Base-by-base conservation (phyloP, 2,329 filamentous ascomycete genomes). In the Trichoderma sp. region DNA sequence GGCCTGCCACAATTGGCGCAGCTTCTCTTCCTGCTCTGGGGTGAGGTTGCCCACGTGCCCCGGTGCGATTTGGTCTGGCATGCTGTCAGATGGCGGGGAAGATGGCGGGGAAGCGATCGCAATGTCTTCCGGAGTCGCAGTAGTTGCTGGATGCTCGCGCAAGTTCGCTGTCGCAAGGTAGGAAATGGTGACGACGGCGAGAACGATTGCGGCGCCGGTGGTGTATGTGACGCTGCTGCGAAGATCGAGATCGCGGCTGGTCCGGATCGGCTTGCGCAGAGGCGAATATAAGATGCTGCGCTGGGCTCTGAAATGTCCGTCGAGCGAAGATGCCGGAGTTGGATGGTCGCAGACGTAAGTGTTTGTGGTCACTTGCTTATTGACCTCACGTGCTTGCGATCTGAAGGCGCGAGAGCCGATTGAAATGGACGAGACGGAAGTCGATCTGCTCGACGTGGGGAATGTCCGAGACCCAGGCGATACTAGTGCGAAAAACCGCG, bases 31-130 rank as follows among this genome's bases (percentile, higher is more conserved):
- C 83, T 99, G 91, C 74, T 98, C 95, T 3, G 90, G 81, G n/a
- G 95, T 98, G 72, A 99, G 86, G 76, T 93, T 97, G 72, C 93
- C 94, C 69, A 94, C 88, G 73, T 94, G 90, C 68, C 96, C 96
- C 47, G 91, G 88, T 58, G 87, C 87, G 26, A 78, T 73, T 76
- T 86, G 63, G 39, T 36, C 32, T 12, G 71, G 57, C 71, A 73
- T 73, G n/a, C 30, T 61, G 36, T 20, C 8, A 20, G 47, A 23
- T 26, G 58, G 34, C 9, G 36, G 43, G 36, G 53, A 8, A 20
- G 47, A 23, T 26, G 58, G 34, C 9, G 36, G 43, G 36, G 53
- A 8, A 20, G 23, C 50, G 50, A 15, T 36, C 23, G n/a, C 26
- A 32, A 28, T 47, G 23, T 58, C 47, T 59, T 69, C 39, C 13